Base-by-base conservation (phyloP, 148 eudicot species). In the Mesembryanthemum crystallinum region DNA sequence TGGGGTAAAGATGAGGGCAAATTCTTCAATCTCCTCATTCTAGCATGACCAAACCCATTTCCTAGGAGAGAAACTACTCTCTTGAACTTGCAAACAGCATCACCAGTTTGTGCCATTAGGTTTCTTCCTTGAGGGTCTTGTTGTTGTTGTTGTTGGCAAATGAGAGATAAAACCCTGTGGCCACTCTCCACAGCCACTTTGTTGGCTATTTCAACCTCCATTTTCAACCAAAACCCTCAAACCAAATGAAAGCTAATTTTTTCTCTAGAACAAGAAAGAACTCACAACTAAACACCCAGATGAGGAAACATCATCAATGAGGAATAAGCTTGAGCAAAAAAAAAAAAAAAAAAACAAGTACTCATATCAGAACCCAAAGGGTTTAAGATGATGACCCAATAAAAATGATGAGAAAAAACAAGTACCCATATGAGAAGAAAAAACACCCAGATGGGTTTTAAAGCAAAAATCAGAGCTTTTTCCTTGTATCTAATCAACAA, bases 171-270 rank as follows among this genome's bases (percentile, higher is more conserved):
- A 37, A 80, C 82, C 58, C 74, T 83, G 43, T 83, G 69, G 74
- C 85, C 75, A 73, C 88, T 85, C 73, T 85, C 82, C 14, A 87
- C 80, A 64, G 90, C 90, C 49, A 79, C 76, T 82, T 79, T 83
- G 79, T 83, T 85, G 11, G 90, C 88, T 69, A 75, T 30, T 76
- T 87, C 90, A 69, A 83, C 73, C 76, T 80, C 87, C 82, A 77
- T 81, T 81, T 79, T 35, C 6, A 28, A 60, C 55, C 73, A 51
- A 65, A 60, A 35, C 42, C 15, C 24, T 21, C 69, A 43, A 58
- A 37, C 47, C 69, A 35, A 69, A 79, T 60, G 24, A 23, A 64
- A 24, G 52, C 52, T 3, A 37, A 29, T 9, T 59, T 32, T 51
- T 69, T 21, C 0, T 27, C 27, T 8, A 43, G 2, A 15, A 62